Evolutionary conservation across 2,329 filamentous ascomycete genomes (phyloP).

Genomic region (Phyllosticta citriasiana): DNA sequence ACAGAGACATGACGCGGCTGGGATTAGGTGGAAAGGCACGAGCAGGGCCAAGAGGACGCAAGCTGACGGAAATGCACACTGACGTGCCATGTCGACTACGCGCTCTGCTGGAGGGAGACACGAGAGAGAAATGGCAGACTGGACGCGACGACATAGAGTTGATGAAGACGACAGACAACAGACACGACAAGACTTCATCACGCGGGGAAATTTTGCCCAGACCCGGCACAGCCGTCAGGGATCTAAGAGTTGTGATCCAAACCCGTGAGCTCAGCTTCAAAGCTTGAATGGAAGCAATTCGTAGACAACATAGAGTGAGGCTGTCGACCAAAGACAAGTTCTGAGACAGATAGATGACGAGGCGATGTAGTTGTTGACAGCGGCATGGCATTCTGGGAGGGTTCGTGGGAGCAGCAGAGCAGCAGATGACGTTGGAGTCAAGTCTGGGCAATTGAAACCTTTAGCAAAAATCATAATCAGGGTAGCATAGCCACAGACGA

Average conservation of each 20-base stretch:
- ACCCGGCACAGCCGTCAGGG: background rate
- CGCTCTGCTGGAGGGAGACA: background rate
- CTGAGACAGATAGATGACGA: background rate
- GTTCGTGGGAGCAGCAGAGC: background rate
- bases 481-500: background rate
- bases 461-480: background rate
- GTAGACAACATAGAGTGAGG: background rate
- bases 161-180: background rate
- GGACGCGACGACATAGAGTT: background rate
- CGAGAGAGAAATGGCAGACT: background rate
- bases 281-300: background rate
- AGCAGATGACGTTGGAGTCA: background rate
- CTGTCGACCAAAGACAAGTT: background rate
- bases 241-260: background rate
- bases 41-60: background rate
- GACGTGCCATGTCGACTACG: background rate
- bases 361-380: background rate
- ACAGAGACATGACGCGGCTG: constrained; percentile 13
- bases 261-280: background rate
- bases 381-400: background rate
- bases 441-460: background rate
- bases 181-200: background rate
- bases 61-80: background rate
- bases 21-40: background rate
- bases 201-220: background rate